Conservation (phyloP, 805 yeast genomes). For the Metschnikowia noctiluminum region DNA sequence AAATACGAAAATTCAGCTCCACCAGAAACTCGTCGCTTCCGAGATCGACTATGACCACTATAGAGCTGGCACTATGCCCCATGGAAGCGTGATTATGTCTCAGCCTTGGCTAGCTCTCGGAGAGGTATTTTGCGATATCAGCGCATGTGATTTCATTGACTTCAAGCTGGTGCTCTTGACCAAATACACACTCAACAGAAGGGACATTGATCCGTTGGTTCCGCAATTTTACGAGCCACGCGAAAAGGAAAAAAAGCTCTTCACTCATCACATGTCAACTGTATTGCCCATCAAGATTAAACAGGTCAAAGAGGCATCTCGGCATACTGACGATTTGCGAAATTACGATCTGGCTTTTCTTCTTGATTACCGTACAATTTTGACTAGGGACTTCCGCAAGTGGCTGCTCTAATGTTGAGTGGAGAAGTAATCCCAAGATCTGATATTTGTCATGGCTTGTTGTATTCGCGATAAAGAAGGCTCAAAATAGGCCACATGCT, state of each 20-base stretch:
- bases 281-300: constrained; percentile 1
- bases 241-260: constrained; percentile 7
- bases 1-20: constrained; percentile 11
- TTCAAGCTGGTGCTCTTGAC: constrained; percentile 11
- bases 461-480: constrained; percentile 18
- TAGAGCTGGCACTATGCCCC: constrained; percentile 10
- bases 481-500: constrained; percentile 29
- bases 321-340: background rate
- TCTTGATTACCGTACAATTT: constrained; percentile 4
- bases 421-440: too few species aligned
- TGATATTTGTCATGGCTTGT: background rate
- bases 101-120: constrained; percentile 5
- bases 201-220: constrained; percentile 7
- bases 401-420: background rate
- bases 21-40: constrained; percentile 1
- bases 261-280: background rate
- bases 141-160: constrained; percentile 11
- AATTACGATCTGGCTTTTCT: constrained; percentile 1
- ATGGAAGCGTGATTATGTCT: background rate
- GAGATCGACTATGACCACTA: constrained; percentile 13
- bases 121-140: constrained; percentile 7
- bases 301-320: background rate
- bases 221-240: constrained; percentile 12
- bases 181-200: constrained; percentile 6
- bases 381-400: background rate